These are phyloP conservation scores for Desmodesmus armatus DNA, from an alignment of 139 green algal species.

Conservation along the genomic window DNA sequence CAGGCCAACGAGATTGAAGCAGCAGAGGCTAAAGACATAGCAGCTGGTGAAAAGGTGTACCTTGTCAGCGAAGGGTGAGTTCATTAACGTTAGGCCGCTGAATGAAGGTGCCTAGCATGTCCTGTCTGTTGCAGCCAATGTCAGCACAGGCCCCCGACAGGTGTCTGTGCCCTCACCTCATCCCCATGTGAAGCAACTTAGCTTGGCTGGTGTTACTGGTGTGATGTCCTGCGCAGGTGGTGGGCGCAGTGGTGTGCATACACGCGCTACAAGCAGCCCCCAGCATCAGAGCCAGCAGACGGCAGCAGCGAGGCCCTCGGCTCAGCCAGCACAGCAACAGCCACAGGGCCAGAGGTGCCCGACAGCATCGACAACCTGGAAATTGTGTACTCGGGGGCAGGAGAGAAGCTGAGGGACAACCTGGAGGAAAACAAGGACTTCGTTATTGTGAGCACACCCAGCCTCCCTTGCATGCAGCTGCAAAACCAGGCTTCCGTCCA, in stretches of 20 bases:
- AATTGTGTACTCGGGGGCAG: not conserved
- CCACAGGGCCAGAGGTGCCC: not conserved
- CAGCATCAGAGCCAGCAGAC: not conserved
- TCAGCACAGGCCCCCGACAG: not conserved
- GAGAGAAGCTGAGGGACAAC: not conserved
- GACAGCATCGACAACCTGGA: constrained; percentile 23
- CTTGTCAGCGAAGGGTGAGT: constrained; percentile 25
- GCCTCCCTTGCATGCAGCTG: too few relatives aligned
- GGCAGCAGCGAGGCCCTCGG: not conserved
- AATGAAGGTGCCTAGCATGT: too few relatives aligned
- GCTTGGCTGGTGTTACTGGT: too few relatives aligned
- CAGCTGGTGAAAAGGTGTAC: constrained; percentile 37
- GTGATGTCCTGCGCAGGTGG: constrained; percentile 3
- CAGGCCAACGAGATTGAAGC: constrained; percentile 17
- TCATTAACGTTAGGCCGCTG: too few relatives aligned
- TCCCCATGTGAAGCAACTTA: too few relatives aligned
- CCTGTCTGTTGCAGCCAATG: not conserved
- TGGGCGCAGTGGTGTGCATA: constrained; percentile 34
- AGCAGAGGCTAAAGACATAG: constrained; percentile 6
- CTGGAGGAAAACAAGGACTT: constrained; percentile 29
- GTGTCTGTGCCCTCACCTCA: too few relatives aligned
- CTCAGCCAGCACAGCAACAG: not conserved
- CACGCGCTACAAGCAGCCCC: constrained; percentile 20
- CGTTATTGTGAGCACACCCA: too few relatives aligned
- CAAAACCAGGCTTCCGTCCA: too few relatives aligned